Base-by-base conservation (phyloP, 2,329 filamentous ascomycete genomes). In the Cordyceps farinosa region DNA sequence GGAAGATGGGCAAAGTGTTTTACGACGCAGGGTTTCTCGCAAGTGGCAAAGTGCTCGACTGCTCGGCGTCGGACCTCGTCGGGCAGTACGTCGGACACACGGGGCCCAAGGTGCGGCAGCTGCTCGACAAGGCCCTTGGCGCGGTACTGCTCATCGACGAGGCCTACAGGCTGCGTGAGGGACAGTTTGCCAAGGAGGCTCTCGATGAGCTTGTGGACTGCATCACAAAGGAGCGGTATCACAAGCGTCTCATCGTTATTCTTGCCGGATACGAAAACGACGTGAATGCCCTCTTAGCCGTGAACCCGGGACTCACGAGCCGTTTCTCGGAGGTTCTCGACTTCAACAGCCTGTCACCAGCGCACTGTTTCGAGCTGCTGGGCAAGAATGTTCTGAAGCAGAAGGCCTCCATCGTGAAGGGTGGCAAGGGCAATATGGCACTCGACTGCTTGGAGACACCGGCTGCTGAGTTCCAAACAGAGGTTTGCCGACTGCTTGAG, bases 1-100 rank as follows among this genome's bases (percentile, higher is more conserved):
- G 82, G n/a, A 89, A 87, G 65, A 90, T 93, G 81, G 90, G 90
- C 3, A 84, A 90, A 65, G 78, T 93, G 0, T 93, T 85, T 69
- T 92, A 90, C 69, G 86, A 92, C 67, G 84, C 92, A 80, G 89
- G 89, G 0, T 84, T 92, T 40, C 75, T 93, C 0, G 75, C 83
- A 0, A 78, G 78, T 0, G 80, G 79, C 0, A 82, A 87, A 32
- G 87, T 92, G 0, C 71, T 87, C 0, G 87, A 91, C 61, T 84
- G 81, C 52, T 92, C 90, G 0, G 87, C 87, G 0, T 85, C 86
- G 0, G 88, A 92, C 40, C 71, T 93, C 0, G 79, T 93, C 1
- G 90, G 85, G 0, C 78, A 89, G 65, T 92, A 86, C 22, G 66
- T 90, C 0, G 90, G 90, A 0, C 87, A 91, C 0, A 91, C 88